Percentiles rank a stretch among this genome's conserved stretches.
phyloP scores from a whole-genome alignment of 345 rosid species.

The Hibiscus syriacus region DNA sequence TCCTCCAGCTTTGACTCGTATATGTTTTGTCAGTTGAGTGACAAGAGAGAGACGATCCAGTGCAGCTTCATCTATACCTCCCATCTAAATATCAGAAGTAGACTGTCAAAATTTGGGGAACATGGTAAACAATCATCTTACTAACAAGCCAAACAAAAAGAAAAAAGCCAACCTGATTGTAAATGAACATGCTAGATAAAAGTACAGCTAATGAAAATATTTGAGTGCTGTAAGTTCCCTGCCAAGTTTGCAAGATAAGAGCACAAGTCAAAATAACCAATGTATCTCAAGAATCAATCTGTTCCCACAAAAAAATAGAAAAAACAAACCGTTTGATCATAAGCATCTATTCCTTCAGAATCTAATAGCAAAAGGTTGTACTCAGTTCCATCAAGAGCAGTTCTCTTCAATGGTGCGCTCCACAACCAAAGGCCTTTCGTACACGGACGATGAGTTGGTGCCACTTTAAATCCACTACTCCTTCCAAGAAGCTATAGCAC shows the following conservation, averaged over 20 bases:
- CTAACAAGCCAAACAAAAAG: not conserved
- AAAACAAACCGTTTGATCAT: constrained; percentile 82
- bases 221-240: constrained; percentile 99
- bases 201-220: constrained; percentile 96
- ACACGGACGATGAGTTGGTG: constrained; percentile 91
- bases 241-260: constrained; percentile 10
- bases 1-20: constrained; percentile 91
- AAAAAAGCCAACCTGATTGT: constrained; percentile 61
- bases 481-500: constrained; percentile 86
- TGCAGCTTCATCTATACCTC: constrained; percentile 95
- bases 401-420: constrained; percentile 90
- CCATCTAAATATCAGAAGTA: constrained; percentile 50
- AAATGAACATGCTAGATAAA: constrained; percentile 92
- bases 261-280: not conserved
- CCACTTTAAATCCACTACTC: constrained; percentile 97
- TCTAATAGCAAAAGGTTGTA: constrained; percentile 85
- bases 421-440: constrained; percentile 99
- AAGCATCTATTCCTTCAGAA: constrained; percentile 97
- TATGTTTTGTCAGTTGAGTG: constrained; percentile 95
- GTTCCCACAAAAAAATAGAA: not conserved
- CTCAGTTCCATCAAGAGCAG: constrained; percentile 87
- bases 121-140: not conserved
- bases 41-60: constrained; percentile 94
- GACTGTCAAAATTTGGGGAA: not conserved
- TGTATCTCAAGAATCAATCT: not conserved